Conservation (phyloP, 2,329 filamentous ascomycete genomes). For the Orbilia blumenaviensis region DNA sequence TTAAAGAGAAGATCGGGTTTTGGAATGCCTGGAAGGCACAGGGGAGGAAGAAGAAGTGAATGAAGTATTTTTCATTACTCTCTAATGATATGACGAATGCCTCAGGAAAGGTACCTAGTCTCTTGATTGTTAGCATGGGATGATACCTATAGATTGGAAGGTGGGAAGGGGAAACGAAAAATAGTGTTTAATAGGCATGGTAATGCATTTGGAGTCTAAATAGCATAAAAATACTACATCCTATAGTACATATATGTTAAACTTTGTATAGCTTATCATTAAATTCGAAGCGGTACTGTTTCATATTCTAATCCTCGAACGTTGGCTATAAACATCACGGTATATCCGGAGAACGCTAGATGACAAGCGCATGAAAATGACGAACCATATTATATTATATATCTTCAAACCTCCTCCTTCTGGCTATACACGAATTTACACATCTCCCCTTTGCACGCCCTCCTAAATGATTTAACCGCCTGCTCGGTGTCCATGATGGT, state of each 20-base stretch:
- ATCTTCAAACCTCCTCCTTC: constrained; percentile 12
- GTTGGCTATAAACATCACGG: not conserved
- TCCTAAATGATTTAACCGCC: constrained; percentile 11
- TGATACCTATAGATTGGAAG: constrained; percentile 30
- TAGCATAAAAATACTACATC: not conserved
- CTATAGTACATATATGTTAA: not conserved
- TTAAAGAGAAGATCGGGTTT: constrained; percentile 84
- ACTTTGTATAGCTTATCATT: not conserved
- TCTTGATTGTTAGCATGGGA: not conserved
- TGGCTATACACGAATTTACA: constrained; percentile 42
- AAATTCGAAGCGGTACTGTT: not conserved
- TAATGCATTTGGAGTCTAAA: not conserved
- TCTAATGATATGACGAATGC: not conserved
- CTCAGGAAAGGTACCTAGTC: not conserved
- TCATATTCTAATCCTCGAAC: not conserved
- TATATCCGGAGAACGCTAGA: not conserved
- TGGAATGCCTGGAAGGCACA: constrained; percentile 71
- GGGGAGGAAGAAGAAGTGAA: constrained; percentile 59
- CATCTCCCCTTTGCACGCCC: constrained; percentile 23
- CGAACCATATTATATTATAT: no score
- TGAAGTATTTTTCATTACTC: not conserved
- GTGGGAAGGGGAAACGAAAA: not conserved
- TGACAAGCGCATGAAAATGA: no score
- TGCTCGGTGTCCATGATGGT: constrained; percentile 24
- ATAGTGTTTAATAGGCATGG: constrained; percentile 12